Base-by-base conservation (phyloP, 2,329 filamentous ascomycete genomes). In the Cladophialophora chaetospira region DNA sequence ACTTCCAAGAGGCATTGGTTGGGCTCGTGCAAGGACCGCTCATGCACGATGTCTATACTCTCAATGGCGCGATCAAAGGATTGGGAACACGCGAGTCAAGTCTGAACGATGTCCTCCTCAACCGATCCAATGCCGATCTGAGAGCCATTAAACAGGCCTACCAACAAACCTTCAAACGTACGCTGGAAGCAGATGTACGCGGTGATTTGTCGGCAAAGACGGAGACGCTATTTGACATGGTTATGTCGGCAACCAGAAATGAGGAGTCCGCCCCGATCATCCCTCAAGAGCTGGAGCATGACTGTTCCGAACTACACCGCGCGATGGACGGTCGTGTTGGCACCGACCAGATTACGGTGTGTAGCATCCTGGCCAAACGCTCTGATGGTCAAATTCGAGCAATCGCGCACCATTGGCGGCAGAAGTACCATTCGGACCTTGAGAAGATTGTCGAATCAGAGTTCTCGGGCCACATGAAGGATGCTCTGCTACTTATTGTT, bases 391-490 rank as follows among this genome's bases (percentile, higher is more conserved):
- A 97, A 72, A 82, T 99, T 53, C 84, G 89, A 29, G 91, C 91
- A 33, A 91, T 97, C 58, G 81, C 82, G 10, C 82, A 88, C 50
- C 80, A 85, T 0, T 97, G 96, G 74, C 79, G 86, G 66, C 78
- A 84, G 51, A 86, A 86, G 60, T 95, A 91, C 70, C 82, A 85
- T 17, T 82, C 81, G 35, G 77, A 83, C 10, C 79, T 97, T 1
- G 86, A 90, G 62, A 82, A 84, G 29, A 86, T 91, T 47, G 85
- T 97, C 65, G 84, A 85, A 61, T 88, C 83, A 75, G 86, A 94
- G 67, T 97, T 97, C 73, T 89, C 87, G 0, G 93, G 93, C 0
- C 93, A 97, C 70, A 97, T 97, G 91, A 80, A 92, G 70, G 83
- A 89, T 13, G 91, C 91, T 0, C 81, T 97, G 0, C 75, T 94